A percentile compares a stretch with the other conserved stretches of the same genome.
phyloP scores from a whole-genome alignment of 768 basidiomycete genomes.

The Leccinum boreale region DNA sequence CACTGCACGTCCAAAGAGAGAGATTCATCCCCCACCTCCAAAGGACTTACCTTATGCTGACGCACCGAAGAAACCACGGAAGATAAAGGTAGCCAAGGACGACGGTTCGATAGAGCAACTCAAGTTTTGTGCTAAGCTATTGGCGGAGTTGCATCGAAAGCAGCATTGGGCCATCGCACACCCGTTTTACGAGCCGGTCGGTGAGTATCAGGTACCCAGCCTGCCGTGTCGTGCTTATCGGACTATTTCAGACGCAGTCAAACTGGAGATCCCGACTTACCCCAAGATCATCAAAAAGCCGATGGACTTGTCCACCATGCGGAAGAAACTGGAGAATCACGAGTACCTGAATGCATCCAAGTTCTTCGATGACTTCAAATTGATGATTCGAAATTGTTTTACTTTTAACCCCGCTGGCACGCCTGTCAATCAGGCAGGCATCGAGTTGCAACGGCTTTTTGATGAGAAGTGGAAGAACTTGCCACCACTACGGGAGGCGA shows the following conservation, averaged over 20 bases:
- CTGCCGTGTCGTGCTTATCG: background rate
- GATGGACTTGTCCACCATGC: slow-evolving; percentile 93
- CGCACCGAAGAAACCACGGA: slow-evolving; percentile 64
- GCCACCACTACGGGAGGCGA: slow-evolving; percentile 54
- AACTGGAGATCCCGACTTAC: slow-evolving; percentile 80
- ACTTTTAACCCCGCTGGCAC: slow-evolving; percentile 88
- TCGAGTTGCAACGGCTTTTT: slow-evolving; percentile 82
- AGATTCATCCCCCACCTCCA: slow-evolving; percentile 93
- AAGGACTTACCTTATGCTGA: slow-evolving; percentile 88
- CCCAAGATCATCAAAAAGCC: slow-evolving; percentile 88
- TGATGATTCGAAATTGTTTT: slow-evolving; percentile 94
- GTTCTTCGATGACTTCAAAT: slow-evolving; percentile 88
- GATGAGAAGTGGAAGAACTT: slow-evolving; percentile 88
- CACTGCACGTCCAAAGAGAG: slow-evolving; percentile 87
- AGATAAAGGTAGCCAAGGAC: slow-evolving; percentile 55
- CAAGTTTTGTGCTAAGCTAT: slow-evolving; percentile 72
- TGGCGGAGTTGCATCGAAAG: slow-evolving; percentile 76
- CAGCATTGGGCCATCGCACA: slow-evolving; percentile 67
- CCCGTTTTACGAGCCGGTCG: slow-evolving; percentile 94
- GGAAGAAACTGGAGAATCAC: slow-evolving; percentile 72
- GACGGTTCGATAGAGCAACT: slow-evolving; percentile 80
- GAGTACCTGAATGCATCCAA: slow-evolving; percentile 76
- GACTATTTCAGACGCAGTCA: slow-evolving; percentile 59
- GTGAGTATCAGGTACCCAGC: slow-evolving; percentile 46
- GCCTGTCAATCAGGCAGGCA: slow-evolving; percentile 82